phyloP scores from a whole-genome alignment of 192 early-diverging fungal genomes.

The Coemansia sp. region DNA sequence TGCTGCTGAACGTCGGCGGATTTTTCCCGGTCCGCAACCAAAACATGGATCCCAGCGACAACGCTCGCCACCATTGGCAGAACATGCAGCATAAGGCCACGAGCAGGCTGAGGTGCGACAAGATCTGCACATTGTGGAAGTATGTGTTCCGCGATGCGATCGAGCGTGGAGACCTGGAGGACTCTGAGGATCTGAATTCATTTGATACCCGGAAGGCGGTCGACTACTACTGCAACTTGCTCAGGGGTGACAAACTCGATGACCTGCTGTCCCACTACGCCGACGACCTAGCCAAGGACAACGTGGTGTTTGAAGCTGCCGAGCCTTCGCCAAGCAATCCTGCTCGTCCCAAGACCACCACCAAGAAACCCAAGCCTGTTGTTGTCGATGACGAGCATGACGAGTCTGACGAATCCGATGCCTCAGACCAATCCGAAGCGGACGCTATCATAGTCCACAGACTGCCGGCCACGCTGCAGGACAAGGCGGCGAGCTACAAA shows the following conservation, averaged over 20 bases:
- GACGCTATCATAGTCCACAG: not conserved
- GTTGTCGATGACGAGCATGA: not conserved
- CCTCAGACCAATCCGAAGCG: not conserved
- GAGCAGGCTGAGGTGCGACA: not conserved
- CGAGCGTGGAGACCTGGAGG: slow-evolving; percentile 5
- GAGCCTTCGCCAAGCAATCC: not conserved
- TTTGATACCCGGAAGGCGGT: slow-evolving; percentile 18
- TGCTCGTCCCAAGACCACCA: not conserved
- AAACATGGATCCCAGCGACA: slow-evolving; percentile 5
- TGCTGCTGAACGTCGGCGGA: not conserved
- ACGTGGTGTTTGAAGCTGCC: not conserved
- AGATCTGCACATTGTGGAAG: slow-evolving; percentile 19
- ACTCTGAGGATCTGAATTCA: slow-evolving; percentile 13
- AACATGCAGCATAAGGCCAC: not conserved
- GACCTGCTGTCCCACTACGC: slow-evolving; percentile 16
- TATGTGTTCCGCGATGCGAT: slow-evolving; percentile 37
- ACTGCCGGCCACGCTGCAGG: slow-evolving; percentile 30
- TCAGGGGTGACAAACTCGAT: slow-evolving; percentile 13
- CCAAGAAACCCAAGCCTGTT: too few relatives aligned
- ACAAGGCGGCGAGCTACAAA: not conserved
- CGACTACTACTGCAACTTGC: slow-evolving; percentile 14
- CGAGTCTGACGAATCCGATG: not conserved
- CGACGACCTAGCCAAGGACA: slow-evolving; percentile 9
- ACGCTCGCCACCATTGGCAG: slow-evolving; percentile 17
- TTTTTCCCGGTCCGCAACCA: slow-evolving; percentile 25